Base-by-base conservation (phyloP, 805 yeast genomes). In the Kregervanrija fluxuum region DNA sequence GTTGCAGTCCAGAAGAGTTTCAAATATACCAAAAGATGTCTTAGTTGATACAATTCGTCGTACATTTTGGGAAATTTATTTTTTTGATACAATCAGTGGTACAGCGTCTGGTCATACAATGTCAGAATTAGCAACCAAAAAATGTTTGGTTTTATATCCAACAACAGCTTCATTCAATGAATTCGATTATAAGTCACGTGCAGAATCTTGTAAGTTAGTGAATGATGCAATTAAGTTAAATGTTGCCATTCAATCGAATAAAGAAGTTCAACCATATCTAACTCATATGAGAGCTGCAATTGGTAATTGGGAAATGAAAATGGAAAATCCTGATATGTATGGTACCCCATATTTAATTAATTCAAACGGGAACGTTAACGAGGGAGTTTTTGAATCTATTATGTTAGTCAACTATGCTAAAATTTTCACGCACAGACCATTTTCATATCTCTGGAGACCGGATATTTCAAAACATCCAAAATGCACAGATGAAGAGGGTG, bases 401-500 rank as follows among this genome's bases (percentile, higher is more conserved):
- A 61, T 74, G 44, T 56, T 75, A 56, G 61, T 70, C 42, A 71
- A 70, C 46, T 75, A 75, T 55, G 78, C 80, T 1, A 73, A 71
- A 48, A 73, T 75, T n/a, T 75, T 74, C 50, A 71, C 75, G 3
- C 78, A 75, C 54, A 56, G 80, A 45, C 80, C 80, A 2, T 66
- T 75, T 45, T 74, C 79, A 9, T 73, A 67, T 53, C 58, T 74
- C 3, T 75, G 78, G 78, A 68, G 74, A 53, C 67, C 73, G 1
- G 74, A 70, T 49, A 59, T 68, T 14, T 71, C 76, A 4, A 66
- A 64, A 44, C 65, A 65, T 40, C 64, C 73, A 14, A 60, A 60
- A 45, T 68, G 72, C 47, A 57, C 59, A 9, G 67, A 60, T 30
- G 62, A 54, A 28, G 56, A 43, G 11, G 58, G 55, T 14, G 53